Base-by-base conservation (phyloP, 2,329 filamentous ascomycete genomes). In the Aspergillus oerlinghausenensis region DNA sequence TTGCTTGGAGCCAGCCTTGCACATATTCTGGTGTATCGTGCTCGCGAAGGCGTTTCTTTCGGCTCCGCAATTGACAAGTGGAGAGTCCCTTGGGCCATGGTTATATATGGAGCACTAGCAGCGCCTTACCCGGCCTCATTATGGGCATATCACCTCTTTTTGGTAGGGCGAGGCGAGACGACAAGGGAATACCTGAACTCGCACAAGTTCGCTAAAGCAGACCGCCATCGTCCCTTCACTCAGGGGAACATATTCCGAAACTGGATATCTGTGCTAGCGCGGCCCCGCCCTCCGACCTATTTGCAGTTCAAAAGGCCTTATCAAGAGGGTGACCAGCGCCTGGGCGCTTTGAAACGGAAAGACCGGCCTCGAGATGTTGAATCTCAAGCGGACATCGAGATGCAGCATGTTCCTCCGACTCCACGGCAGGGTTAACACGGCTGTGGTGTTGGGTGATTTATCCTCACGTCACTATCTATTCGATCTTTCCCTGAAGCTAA, bases 101-200 rank as follows among this genome's bases (percentile, higher is more conserved):
- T 92, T 63, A 86, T 97, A 52, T 94, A 96, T 69, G 88, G 87
- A 8, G 75, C 91, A 49, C 62, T 99, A 43, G 85, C 82, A 0
- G 83, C 88, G 43, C 80, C 87, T 5, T 99, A 99, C 72, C 93
- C 93, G 0, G 84, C 87, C 43, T 90, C 91, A 47, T 79, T 99
- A 5, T 90, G 87, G 79, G 83, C 84, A 23, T 99, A 99, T 72
- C 94, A 99, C 75, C 71, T 97, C 49, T 97, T 96, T 77, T 81
- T 99, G 47, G 91, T 95, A 77, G 88, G 86, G 6, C 83, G 93
- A 32, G 94, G 93, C 50, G 93, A 99, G 78, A 99, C 93, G 0
- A 99, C 94, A 0, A 83, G 94, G 64, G 94, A 99, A 75, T 97
- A 96, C 72, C 85, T 99, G 62, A 96, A 96, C 75, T 92, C 89